phyloP scores from a whole-genome alignment of 441 rosid species.

The Geranium incanum region DNA sequence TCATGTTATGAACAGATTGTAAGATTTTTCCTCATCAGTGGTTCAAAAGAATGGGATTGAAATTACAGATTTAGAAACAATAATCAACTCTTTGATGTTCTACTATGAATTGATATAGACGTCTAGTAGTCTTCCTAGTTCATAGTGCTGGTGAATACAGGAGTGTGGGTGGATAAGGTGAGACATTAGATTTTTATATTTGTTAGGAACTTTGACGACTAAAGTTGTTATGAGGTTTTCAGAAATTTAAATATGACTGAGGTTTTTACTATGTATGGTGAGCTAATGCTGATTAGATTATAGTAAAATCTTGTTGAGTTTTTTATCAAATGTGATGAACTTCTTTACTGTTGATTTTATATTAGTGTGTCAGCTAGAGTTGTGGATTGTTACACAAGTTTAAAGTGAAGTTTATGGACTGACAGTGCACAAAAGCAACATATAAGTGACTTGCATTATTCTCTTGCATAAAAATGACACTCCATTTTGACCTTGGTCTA shows the following conservation, averaged over 20 bases:
- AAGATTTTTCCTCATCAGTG: not conserved
- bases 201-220: not conserved
- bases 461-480: not conserved
- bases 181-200: not conserved
- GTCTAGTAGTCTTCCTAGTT: not conserved
- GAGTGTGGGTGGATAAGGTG: not conserved
- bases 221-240: not conserved
- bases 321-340: not conserved
- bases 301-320: not conserved
- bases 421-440: not conserved
- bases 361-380: not conserved
- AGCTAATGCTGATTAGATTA: not conserved
- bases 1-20: not conserved
- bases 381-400: not conserved
- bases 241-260: not conserved
- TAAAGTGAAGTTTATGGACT: not conserved
- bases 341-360: not conserved
- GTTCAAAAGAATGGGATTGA: not conserved
- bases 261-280: not conserved
- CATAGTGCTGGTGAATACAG: not conserved
- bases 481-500: not conserved
- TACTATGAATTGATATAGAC: not conserved
- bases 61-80: not conserved
- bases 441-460: not conserved
- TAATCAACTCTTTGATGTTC: not conserved